Evolutionary conservation across 441 rosid genomes (phyloP).

Genomic region (Syzygium malaccense): DNA sequence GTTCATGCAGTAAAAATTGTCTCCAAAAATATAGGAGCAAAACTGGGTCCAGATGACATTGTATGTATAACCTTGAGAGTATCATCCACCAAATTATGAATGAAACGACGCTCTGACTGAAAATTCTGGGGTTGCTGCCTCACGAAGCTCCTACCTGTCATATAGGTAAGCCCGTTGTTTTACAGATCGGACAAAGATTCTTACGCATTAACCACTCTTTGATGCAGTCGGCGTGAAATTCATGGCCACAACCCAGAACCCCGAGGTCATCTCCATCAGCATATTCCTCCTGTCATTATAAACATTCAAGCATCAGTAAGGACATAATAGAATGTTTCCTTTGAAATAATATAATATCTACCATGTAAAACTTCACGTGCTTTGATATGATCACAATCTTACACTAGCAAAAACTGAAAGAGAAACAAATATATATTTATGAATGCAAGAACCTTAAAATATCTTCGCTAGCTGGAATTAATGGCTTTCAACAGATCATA

Average conservation of each 20-base stretch:
- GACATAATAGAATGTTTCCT: neutral
- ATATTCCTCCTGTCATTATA: constrained; percentile 59
- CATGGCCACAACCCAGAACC: constrained; percentile 74
- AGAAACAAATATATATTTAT: neutral
- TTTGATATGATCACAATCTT: neutral
- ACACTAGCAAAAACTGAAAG: neutral
- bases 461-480: neutral
- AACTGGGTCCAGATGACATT: neutral
- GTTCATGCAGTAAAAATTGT: neutral
- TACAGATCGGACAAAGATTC: constrained; percentile 83
- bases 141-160: constrained; percentile 2
- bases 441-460: neutral
- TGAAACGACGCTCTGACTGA: neutral
- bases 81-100: neutral
- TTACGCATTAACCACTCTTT: constrained; percentile 80
- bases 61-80: neutral
- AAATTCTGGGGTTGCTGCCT: neutral
- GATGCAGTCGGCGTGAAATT: constrained; percentile 70
- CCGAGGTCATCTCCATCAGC: constrained; percentile 63
- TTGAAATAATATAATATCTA: neutral
- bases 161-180: constrained; percentile 54
- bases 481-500: neutral
- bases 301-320: neutral
- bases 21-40: neutral
- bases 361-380: neutral